These are phyloP conservation scores for Nemania serpens DNA, from an alignment of 2,329 filamentous ascomycete genomes.

Conservation along the genomic window DNA sequence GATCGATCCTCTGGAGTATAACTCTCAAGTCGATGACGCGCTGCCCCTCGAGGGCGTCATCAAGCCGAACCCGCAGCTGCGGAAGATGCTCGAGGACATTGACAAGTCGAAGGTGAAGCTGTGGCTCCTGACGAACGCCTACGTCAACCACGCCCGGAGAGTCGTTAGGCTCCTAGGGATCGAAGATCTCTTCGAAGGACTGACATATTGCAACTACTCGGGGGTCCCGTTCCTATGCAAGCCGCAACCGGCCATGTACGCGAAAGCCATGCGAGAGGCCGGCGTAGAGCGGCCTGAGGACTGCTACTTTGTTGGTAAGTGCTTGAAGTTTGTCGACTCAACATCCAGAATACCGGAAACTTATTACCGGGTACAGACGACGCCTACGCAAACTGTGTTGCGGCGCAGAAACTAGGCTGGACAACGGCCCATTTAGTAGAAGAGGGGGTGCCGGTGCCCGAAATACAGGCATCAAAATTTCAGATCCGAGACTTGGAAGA, in stretches of 20 bases:
- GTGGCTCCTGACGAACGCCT: constrained; percentile 97
- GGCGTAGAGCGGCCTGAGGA: constrained; percentile 68
- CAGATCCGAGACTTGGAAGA: constrained; percentile 79
- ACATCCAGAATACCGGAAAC: not conserved
- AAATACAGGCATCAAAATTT: constrained; percentile 68
- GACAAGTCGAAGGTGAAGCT: constrained; percentile 82
- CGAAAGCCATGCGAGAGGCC: constrained; percentile 86
- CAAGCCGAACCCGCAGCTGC: constrained; percentile 74
- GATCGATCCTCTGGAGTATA: constrained; percentile 94
- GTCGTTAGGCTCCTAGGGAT: constrained; percentile 81
- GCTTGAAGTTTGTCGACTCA: not conserved
- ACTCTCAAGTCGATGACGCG: constrained; percentile 91
- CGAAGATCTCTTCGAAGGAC: constrained; percentile 89
- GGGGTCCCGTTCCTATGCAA: constrained; percentile 80
- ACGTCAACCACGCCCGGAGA: constrained; percentile 81
- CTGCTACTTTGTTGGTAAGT: constrained; percentile 91
- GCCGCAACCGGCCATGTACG: constrained; percentile 79
- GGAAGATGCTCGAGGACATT: constrained; percentile 77
- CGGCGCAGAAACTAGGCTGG: constrained; percentile 83
- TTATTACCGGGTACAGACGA: constrained; percentile 66
- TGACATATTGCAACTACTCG: constrained; percentile 92
- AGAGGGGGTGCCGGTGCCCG: constrained; percentile 67
- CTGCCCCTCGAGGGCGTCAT: constrained; percentile 85
- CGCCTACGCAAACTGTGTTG: constrained; percentile 79
- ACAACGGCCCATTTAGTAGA: constrained; percentile 85